Evolutionary conservation across 352 stramenopile species (phyloP).

Genomic region (Pythium aristosporum): DNA sequence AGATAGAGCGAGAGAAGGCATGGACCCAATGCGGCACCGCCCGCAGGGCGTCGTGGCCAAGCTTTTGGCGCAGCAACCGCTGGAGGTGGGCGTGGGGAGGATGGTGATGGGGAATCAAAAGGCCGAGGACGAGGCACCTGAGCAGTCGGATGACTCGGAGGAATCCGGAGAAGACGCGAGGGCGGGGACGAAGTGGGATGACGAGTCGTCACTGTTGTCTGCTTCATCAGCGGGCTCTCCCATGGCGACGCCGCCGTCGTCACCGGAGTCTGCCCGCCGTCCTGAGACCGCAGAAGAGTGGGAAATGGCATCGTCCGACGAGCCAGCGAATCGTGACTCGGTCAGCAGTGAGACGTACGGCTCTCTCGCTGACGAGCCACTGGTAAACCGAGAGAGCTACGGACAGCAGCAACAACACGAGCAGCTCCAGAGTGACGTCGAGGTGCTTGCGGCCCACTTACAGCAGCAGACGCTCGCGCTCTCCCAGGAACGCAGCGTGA

Average conservation of each 20-base stretch:
- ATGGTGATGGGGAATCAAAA: slow-evolving; percentile 10
- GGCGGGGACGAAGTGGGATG: neutral
- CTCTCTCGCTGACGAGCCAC: neutral
- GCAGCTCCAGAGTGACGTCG: slow-evolving; percentile 48
- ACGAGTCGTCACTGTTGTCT: neutral
- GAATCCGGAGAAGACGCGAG: neutral
- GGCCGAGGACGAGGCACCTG: slow-evolving; percentile 3
- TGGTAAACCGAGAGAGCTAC: neutral
- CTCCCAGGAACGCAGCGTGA: slow-evolving; percentile 30
- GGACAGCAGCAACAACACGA: neutral
- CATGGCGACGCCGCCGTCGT: slow-evolving; percentile 10
- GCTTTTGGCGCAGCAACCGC: neutral
- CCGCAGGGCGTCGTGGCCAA: slow-evolving; percentile 2
- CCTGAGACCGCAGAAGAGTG: slow-evolving; percentile 6
- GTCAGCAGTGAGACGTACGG: neutral
- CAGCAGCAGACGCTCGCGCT: slow-evolving; percentile 37
- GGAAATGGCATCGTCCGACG: neutral
- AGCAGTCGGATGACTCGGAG: slow-evolving; percentile 1
- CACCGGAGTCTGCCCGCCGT: neutral
- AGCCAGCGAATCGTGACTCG: neutral
- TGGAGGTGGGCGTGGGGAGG: neutral
- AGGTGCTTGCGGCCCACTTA: slow-evolving; percentile 54
- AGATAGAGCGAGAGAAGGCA: neutral
- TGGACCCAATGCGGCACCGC: slow-evolving; percentile 2
- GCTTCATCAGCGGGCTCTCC: neutral